Conservation (phyloP, 352 stramenopile species). For the Phytopythium mirpurense region DNA sequence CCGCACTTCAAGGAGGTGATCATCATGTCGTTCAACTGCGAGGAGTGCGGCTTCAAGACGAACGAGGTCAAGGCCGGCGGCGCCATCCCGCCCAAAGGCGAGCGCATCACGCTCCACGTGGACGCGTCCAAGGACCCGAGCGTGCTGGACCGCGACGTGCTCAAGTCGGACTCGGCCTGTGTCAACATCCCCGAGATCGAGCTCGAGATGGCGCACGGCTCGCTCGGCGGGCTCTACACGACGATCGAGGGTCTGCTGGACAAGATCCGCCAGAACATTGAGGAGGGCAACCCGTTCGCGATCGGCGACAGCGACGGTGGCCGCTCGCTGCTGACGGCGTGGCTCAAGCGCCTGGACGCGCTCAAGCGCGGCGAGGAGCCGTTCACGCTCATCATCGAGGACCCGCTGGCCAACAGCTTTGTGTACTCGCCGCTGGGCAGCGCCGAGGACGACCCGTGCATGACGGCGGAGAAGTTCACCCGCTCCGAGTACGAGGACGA, state of each 20-base stretch:
- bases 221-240: conserved; percentile 89
- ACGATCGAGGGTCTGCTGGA: conserved; percentile 91
- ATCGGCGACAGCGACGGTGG: conserved; percentile 71
- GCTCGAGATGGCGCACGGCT: conserved; percentile 86
- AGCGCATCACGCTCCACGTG: conserved; percentile 69
- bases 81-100: conserved; percentile 78
- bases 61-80: conserved; percentile 92
- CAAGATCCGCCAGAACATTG: conserved; percentile 80
- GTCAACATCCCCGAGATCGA: conserved; percentile 90
- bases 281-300: conserved; percentile 78
- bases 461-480: conserved; percentile 82
- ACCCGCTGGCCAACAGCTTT: conserved; percentile 91
- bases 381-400: conserved; percentile 89
- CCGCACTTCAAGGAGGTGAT: conserved; percentile 94
- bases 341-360: conserved; percentile 41
- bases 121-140: conserved; percentile 30
- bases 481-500: conserved; percentile 91
- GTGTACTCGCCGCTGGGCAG: conserved; percentile 67
- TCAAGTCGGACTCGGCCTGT: conserved; percentile 88
- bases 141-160: conserved; percentile 87
- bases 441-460: conserved; percentile 48
- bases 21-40: conserved; percentile 91
- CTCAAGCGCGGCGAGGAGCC: conserved; percentile 55
- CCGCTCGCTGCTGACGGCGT: conserved; percentile 46
- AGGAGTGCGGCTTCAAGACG: conserved; percentile 88